phyloP scores from a whole-genome alignment of 306 rosid genomes.

The Amphicarpaea edgeworthii region DNA sequence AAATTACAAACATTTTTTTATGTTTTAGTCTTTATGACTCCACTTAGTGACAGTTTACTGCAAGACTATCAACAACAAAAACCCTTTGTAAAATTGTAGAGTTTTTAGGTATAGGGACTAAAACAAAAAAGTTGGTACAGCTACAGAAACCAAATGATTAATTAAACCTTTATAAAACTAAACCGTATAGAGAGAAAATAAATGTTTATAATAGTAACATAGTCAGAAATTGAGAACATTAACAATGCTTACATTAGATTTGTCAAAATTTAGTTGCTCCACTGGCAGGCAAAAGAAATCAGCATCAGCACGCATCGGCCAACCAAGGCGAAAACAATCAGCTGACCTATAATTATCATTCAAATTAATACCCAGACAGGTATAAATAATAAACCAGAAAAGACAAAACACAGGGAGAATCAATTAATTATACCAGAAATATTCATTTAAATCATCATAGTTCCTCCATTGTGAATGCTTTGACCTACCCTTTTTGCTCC shows the following conservation, averaged over 20 bases:
- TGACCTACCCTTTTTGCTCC: conserved; percentile 85
- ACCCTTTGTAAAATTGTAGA: too few relatives aligned
- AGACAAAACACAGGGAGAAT: neutral
- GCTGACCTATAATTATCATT: conserved; percentile 74
- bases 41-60: too few relatives aligned
- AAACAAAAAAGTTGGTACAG: too few relatives aligned
- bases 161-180: neutral
- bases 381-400: neutral
- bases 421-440: conserved; percentile 73
- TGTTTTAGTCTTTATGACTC: too few relatives aligned
- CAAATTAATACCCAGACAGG: conserved; percentile 35
- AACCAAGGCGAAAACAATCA: conserved; percentile 94
- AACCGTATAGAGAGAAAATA: neutral
- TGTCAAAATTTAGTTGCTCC: conserved; percentile 51
- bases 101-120: too few relatives aligned
- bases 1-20: too few relatives aligned
- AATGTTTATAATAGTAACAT: conserved; percentile 2
- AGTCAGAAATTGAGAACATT: conserved; percentile 1
- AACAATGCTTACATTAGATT: conserved; percentile 65
- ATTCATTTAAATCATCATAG: conserved; percentile 95
- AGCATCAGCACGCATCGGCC: conserved; percentile 99
- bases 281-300: conserved; percentile 76
- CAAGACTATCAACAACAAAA: too few relatives aligned
- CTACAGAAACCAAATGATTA: too few relatives aligned
- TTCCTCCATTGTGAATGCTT: conserved; percentile 99